These are phyloP conservation scores for Gaeumannomyces sp. DNA, from an alignment of 2,329 filamentous ascomycete genomes.

Conservation along the genomic window DNA sequence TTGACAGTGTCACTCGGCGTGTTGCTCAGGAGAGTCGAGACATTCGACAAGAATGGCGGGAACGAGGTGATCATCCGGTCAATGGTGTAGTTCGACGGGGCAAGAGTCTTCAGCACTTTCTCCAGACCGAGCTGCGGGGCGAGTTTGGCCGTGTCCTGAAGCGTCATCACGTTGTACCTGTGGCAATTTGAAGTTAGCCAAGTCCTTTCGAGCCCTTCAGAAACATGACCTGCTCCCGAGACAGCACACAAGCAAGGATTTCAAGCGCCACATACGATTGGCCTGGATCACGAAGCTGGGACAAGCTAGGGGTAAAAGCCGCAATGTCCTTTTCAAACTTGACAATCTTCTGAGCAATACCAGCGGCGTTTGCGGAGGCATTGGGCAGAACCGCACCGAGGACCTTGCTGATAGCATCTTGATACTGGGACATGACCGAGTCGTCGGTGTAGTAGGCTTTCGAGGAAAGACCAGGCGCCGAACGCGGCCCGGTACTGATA, in stretches of 20 bases:
- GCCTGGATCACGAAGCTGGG: constrained; percentile 1
- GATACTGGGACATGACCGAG: constrained; percentile 45
- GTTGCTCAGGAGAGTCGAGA: constrained; percentile 48
- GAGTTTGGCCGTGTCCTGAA: constrained; percentile 48
- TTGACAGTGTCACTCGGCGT: constrained; percentile 51
- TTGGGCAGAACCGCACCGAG: constrained; percentile 22
- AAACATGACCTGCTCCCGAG: neutral
- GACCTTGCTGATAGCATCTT: constrained; percentile 34
- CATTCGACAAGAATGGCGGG: constrained; percentile 52
- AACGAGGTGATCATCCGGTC: constrained; percentile 53
- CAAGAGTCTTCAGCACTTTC: constrained; percentile 44
- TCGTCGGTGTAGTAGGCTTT: constrained; percentile 55
- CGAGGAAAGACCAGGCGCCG: constrained; percentile 53
- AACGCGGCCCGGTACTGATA: constrained; percentile 34
- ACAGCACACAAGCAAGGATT: neutral
- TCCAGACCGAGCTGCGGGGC: constrained; percentile 50
- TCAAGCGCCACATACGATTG: neutral
- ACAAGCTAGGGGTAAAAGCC: constrained; percentile 40
- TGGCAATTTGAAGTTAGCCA: constrained; percentile 28
- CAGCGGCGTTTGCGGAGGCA: constrained; percentile 1
- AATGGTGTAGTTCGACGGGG: constrained; percentile 42
- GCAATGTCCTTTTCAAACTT: constrained; percentile 57
- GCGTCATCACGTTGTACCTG: constrained; percentile 58
- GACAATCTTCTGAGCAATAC: constrained; percentile 35
- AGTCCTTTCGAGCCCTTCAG: neutral